These are phyloP conservation scores for Phragmites australis DNA, from an alignment of 176 grass and related monocot species.

Conservation along the genomic window DNA sequence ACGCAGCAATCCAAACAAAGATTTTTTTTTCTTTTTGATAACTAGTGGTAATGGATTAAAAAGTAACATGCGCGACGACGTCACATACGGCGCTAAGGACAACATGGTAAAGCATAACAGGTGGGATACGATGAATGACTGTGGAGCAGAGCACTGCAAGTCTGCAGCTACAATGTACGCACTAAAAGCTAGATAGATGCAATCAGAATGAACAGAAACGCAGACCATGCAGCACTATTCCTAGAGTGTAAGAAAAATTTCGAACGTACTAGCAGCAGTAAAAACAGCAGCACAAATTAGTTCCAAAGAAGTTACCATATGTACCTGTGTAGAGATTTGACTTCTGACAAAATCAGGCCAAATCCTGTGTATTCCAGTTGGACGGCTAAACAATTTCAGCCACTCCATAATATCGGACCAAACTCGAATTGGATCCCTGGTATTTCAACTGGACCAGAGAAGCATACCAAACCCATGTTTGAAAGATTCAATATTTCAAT, in stretches of 20 bases:
- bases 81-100: background rate
- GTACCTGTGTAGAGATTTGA: background rate
- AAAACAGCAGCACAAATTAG: background rate
- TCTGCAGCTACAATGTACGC: background rate
- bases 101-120: background rate
- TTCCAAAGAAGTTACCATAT: background rate
- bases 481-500: background rate
- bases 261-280: background rate
- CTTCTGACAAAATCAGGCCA: background rate
- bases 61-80: background rate
- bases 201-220: slow-evolving; percentile 8
- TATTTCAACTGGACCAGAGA: slow-evolving; percentile 17
- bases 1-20: background rate
- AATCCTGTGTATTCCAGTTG: background rate
- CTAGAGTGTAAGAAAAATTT: background rate
- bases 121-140: slow-evolving; percentile 4
- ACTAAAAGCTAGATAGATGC: slow-evolving; percentile 1
- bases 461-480: slow-evolving; percentile 22
- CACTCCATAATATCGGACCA: background rate
- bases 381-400: background rate
- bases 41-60: background rate
- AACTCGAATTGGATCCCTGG: background rate
- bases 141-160: no score
- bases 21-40: background rate
- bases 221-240: background rate